Conservation (phyloP, 2,329 filamentous ascomycete species). For the Dactylellina leptospora region DNA sequence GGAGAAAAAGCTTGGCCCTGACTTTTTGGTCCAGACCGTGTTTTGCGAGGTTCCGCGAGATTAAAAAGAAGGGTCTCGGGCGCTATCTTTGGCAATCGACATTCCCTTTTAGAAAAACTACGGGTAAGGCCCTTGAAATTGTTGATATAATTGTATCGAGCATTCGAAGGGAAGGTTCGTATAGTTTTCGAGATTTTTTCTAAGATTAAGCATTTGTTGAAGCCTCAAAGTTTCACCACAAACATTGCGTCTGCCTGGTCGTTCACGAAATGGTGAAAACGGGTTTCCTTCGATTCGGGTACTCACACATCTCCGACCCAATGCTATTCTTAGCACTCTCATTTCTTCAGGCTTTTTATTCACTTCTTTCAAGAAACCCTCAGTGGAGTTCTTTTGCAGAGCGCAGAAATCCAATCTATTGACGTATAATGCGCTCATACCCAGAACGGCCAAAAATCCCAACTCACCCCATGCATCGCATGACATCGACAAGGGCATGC, state of each 20-base stretch:
- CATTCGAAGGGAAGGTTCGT: neutral
- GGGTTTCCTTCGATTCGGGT: too few species aligned
- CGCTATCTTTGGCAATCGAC: conserved; percentile 11
- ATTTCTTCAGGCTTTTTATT: too few species aligned
- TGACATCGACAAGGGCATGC: neutral
- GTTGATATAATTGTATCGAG: neutral
- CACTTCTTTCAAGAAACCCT: too few species aligned
- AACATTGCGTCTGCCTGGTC: neutral
- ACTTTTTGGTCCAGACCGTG: neutral
- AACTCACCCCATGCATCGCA: neutral
- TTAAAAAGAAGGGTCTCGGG: neutral
- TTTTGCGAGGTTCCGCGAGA: neutral
- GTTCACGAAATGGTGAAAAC: too few species aligned
- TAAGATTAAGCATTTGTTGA: neutral
- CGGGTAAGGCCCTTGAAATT: too few species aligned
- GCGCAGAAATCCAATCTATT: too few species aligned
- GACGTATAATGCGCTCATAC: conserved; percentile 3
- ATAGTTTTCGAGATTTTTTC: neutral
- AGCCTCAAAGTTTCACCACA: conserved; percentile 6
- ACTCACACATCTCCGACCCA: too few species aligned
- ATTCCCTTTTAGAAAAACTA: neutral
- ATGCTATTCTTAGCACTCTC: too few species aligned
- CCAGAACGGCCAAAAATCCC: neutral
- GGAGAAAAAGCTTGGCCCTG: neutral
- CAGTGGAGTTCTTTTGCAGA: neutral